These are phyloP conservation scores for Lentinula lateritia DNA, from an alignment of 768 basidiomycete genomes.

Conservation along the genomic window DNA sequence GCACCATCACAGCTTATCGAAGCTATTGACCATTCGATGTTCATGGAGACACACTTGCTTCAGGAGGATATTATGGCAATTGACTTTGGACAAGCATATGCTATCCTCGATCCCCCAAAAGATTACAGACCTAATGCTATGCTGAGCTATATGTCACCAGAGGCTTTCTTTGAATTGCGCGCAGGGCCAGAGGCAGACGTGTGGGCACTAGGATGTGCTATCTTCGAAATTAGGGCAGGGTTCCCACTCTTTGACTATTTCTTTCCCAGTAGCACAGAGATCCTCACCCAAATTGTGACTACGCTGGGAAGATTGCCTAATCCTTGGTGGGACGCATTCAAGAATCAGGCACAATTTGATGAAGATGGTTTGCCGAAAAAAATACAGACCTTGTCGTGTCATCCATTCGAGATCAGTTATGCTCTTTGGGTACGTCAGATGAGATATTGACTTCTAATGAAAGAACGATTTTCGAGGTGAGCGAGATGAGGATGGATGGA, in stretches of 20 bases:
- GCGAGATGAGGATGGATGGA: constrained; percentile 21
- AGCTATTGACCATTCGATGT: too few species aligned
- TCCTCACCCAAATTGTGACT: constrained; percentile 29
- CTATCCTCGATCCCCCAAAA: too few species aligned
- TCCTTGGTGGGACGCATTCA: constrained; percentile 33
- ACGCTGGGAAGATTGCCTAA: constrained; percentile 35
- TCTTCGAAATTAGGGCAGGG: constrained; percentile 5
- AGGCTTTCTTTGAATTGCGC: not conserved
- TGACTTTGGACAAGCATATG: too few species aligned
- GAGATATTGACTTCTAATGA: constrained; percentile 7
- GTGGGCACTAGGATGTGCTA: constrained; percentile 9
- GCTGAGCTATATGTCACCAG: constrained; percentile 10
- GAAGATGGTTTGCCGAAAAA: constrained; percentile 22
- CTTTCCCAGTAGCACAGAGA: constrained; percentile 19
- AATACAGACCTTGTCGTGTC: constrained; percentile 11
- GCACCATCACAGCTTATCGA: too few species aligned
- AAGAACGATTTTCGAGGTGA: constrained; percentile 27
- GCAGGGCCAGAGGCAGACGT: not conserved
- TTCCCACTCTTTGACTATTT: constrained; percentile 34
- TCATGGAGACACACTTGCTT: too few species aligned
- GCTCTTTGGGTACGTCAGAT: too few species aligned
- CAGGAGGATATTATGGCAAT: too few species aligned
- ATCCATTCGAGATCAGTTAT: constrained; percentile 16
- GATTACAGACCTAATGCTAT: constrained; percentile 15
- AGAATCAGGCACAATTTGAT: constrained; percentile 21